Evolutionary conservation across 1,139 yeast species (phyloP), one percentile per base, ranked within the genome.

Genomic region (Blastobotrys buckinghamii): DNA sequence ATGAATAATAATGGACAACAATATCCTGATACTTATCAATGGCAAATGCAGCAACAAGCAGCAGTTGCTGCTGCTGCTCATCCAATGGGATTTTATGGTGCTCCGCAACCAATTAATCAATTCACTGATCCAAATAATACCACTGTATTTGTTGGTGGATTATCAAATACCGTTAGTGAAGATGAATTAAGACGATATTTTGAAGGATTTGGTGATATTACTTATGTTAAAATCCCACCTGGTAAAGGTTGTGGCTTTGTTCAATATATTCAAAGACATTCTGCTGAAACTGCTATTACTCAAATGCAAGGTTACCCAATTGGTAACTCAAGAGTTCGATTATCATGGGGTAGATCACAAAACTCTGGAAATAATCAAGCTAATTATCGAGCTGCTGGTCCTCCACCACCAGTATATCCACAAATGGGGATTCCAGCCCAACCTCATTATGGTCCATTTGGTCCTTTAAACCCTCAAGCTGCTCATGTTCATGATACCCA

Each of bases 221-320:
- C 83, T 49, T 88, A 85, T 60, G 92, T 89, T 46, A 87, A 88
- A 64, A 86, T 89, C 45, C 96, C 96, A 9, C 82, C 84, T 5
- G 96, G 96, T 15, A 89, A 89, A 64, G 94, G 94, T 50, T 89
- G 97, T 69, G 97, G 96, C 1, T 90, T 89, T 70, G 90, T 89
- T 50, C 94, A 86, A 65, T 89, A 82, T 63, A 76, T 81, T 27
- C 77, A 80, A 38, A 75, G 95, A 51, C 83, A 81, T 54, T 85
- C 88, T 55, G 97, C 97, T 0, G 96, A 89, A 65, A 81, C 82
- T 45, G 96, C 97, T 13, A 88, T 89, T 56, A 79, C 84, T 40
- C 86, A 86, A 47, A 84, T 90, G 95, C 96, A 89, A 69, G 97
- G 97, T 3, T 89, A 82, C 62, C 82, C 89, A 34, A 83, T 90